These are phyloP conservation scores for Kodamaea nitidulidarum DNA, from an alignment of 805 yeast species.

Conservation along the genomic window DNA sequence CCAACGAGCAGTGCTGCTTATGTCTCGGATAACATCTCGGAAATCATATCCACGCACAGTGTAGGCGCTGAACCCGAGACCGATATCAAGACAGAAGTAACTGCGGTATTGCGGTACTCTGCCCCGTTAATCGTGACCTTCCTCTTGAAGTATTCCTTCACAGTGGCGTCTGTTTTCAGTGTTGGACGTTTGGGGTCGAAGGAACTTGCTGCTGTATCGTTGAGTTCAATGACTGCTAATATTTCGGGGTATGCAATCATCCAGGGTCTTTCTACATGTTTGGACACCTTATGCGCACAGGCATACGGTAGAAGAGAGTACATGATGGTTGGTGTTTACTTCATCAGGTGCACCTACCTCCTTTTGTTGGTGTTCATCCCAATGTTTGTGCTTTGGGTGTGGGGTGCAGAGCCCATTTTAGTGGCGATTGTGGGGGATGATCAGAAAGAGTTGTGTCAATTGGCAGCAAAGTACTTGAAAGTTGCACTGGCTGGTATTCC, in stretches of 20 bases:
- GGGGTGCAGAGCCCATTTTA: conserved; percentile 50
- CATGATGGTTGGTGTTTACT: conserved; percentile 62
- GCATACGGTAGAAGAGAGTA: conserved; percentile 68
- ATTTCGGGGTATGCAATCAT: conserved; percentile 71
- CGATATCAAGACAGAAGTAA: conserved; percentile 33
- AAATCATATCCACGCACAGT: conserved; percentile 24
- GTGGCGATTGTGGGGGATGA: conserved; percentile 12
- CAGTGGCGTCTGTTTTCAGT: conserved; percentile 73
- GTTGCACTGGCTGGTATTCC: conserved; percentile 64
- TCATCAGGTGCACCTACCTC: conserved; percentile 62
- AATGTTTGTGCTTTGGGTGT: conserved; percentile 58
- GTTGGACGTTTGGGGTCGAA: conserved; percentile 70
- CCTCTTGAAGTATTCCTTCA: conserved; percentile 64
- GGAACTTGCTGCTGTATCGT: conserved; percentile 71
- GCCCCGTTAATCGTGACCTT: conserved; percentile 64
- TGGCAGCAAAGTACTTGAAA: conserved; percentile 58
- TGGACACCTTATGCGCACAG: conserved; percentile 76
- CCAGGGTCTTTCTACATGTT: conserved; percentile 74
- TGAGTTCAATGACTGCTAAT: conserved; percentile 75
- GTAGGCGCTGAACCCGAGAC: conserved; percentile 44
- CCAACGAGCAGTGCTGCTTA: conserved; percentile 5
- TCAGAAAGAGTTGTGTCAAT: conserved; percentile 27
- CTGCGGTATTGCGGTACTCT: conserved; percentile 39
- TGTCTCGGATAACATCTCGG: conserved; percentile 12
- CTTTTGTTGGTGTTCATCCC: conserved; percentile 49